Evolutionary conservation across 2,329 filamentous ascomycete species (phyloP), one percentile per base, ranked within the genome.

Genomic region (Botrytis hyacinthi): DNA sequence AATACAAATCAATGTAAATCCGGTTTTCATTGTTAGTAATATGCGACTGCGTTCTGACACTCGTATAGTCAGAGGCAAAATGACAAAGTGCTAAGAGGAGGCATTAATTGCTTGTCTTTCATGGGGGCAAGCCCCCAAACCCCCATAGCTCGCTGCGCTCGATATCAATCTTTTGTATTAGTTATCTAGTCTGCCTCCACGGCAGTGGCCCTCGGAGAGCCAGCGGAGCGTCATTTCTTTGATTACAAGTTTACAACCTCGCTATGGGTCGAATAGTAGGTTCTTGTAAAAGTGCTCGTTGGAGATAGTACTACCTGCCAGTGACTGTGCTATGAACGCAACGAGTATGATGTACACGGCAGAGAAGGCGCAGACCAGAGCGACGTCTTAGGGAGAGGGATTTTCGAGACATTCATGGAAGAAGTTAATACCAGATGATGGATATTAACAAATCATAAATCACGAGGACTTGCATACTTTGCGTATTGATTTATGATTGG

Each of bases 391-490:
- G 32, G 32, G 32, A 37, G 22, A 5, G 32, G 32, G 32, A 37
- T 37, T 37, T 61, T 37, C 59, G 46, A 51, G 46, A 51, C 46
- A 51, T 12, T 51, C 46, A 26, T n/a, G 46, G 16, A 51, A n/a
- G n/a, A n/a, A 51, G 48, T 54, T 7, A 61, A 44, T 44, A 44
- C 42, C 42, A 44, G 26, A 63, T 63, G 26, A 63, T 44, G 6
- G 14, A 20, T 63, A 5, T 63, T 0, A 26, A 46, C 40, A 32
- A 46, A 65, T 65, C 40, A 46, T 14, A 22, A 65, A 65, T 46
- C n/a, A 65, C n/a, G n/a, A 46, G 42, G 62, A 26, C n/a, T 65
- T 65, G n/a, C 26, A 46, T 65, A 65, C 29, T 66, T 46, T n/a
- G 14, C 1, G 9, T 8, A 18, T 48, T 12, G 9, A 51, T 66